Evolutionary conservation across 2,329 filamentous ascomycete genomes (phyloP).

Genomic region (Malbranchea cinnamomea): DNA sequence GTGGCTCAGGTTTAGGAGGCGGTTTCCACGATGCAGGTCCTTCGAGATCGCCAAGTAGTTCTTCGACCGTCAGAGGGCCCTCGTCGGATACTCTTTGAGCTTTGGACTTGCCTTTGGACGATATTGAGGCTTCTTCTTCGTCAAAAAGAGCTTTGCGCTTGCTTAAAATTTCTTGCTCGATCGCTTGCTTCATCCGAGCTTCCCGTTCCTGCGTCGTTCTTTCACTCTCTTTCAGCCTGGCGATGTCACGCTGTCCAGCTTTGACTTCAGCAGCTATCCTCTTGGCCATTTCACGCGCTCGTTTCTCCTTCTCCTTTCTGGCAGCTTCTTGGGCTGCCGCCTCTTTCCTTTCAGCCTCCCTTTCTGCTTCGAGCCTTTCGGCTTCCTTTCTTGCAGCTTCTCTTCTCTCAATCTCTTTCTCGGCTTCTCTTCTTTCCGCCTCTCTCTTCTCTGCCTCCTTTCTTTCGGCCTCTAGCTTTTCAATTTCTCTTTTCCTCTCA

Average conservation of each 20-base stretch:
- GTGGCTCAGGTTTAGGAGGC: slow-evolving; percentile 4
- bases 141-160: slow-evolving; percentile 8
- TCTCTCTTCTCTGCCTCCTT: slow-evolving; percentile 4
- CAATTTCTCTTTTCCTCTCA: slow-evolving; percentile 4
- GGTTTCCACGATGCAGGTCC: slow-evolving; percentile 5
- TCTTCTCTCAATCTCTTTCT: slow-evolving; percentile 7
- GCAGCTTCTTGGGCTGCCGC: slow-evolving; percentile 5
- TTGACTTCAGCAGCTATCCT: slow-evolving; percentile 6
- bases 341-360: slow-evolving; percentile 2
- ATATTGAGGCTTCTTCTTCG: slow-evolving; percentile 4
- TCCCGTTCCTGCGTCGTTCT: slow-evolving; percentile 5
- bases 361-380: too few species aligned
- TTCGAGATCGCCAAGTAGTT: slow-evolving; percentile 8
- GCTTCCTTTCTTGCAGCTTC: slow-evolving; percentile 5
- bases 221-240: slow-evolving; percentile 8
- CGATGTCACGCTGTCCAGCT: slow-evolving; percentile 9
- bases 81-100: slow-evolving; percentile 4
- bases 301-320: slow-evolving; percentile 6
- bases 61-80: slow-evolving; percentile 9
- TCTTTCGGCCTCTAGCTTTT: slow-evolving; percentile 1
- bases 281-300: slow-evolving; percentile 6
- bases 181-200: slow-evolving; percentile 6
- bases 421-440: slow-evolving; percentile 6
- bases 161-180: slow-evolving; percentile 10
- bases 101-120: slow-evolving; percentile 4